Evolutionary conservation across 257 asterid species (phyloP).

Genomic region (Salvia splendens): DNA sequence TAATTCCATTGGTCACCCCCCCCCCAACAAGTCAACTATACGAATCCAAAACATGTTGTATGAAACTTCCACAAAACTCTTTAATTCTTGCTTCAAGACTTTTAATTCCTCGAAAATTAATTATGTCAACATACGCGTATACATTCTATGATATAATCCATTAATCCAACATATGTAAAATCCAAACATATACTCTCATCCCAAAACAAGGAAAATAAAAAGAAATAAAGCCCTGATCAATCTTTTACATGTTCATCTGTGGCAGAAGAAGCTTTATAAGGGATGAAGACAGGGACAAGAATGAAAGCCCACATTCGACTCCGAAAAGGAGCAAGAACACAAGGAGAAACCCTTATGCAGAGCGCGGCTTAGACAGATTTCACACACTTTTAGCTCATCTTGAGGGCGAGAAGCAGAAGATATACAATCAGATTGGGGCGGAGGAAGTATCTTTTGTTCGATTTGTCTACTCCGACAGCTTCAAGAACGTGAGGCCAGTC

Average conservation of each 20-base stretch:
- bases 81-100: neutral
- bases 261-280: slow-evolving; percentile 15
- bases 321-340: slow-evolving; percentile 32
- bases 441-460: slow-evolving; percentile 44
- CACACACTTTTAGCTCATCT: slow-evolving; percentile 42
- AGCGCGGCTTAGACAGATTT: slow-evolving; percentile 44
- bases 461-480: slow-evolving; percentile 40
- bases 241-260: slow-evolving; percentile 26
- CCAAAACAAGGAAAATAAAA: neutral
- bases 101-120: slow-evolving; percentile 8
- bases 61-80: slow-evolving; percentile 10
- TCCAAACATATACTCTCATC: neutral
- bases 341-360: slow-evolving; percentile 46
- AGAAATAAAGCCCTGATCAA: neutral
- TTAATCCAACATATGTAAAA: neutral
- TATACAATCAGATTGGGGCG: slow-evolving; percentile 39
- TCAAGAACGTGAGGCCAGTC: slow-evolving; percentile 34
- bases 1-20: no score
- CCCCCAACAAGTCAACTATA: neutral
- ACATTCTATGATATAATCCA: neutral
- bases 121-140: neutral
- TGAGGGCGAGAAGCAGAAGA: slow-evolving; percentile 41
- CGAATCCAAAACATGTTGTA: neutral
- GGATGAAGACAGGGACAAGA: neutral
- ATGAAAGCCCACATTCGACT: slow-evolving; percentile 27